Conservation (phyloP, 2,329 filamentous ascomycete genomes). For the Clonostachys chloroleuca region DNA sequence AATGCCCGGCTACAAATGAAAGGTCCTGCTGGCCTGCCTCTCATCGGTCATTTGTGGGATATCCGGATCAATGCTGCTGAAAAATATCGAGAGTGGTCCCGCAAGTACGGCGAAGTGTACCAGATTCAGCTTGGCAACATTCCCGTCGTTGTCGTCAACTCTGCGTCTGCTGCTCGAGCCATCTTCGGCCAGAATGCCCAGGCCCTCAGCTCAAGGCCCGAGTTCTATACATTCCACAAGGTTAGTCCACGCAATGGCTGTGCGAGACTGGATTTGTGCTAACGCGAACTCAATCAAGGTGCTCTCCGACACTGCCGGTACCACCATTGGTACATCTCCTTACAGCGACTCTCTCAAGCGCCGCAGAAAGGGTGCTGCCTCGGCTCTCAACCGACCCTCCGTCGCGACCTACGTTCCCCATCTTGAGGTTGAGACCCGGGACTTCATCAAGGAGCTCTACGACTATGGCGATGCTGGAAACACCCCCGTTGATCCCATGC, state of each 20-base stretch:
- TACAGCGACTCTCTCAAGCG: conserved; percentile 62
- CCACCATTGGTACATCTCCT: conserved; percentile 64
- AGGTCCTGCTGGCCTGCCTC: conserved; percentile 43
- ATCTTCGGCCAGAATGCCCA: conserved; percentile 49
- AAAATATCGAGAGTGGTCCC: conserved; percentile 50
- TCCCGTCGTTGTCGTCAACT: conserved; percentile 51
- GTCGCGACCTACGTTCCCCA: conserved; percentile 59
- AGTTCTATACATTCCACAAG: conserved; percentile 57
- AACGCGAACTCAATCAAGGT: conserved; percentile 31
- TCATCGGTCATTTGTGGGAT: conserved; percentile 51
- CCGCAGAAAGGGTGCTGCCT: conserved; percentile 59
- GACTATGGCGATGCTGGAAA: conserved; percentile 51
- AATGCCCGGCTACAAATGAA: conserved; percentile 38
- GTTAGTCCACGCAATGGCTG: conserved; percentile 16
- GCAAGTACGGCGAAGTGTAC: conserved; percentile 42
- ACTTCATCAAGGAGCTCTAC: conserved; percentile 57
- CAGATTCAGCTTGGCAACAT: conserved; percentile 55
- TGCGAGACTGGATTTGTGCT: no score
- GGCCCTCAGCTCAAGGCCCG: conserved; percentile 48
- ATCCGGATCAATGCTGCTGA: conserved; percentile 51
- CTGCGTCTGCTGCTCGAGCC: conserved; percentile 41
- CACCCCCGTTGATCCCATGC: conserved; percentile 57
- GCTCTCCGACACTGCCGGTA: conserved; percentile 60
- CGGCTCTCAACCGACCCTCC: conserved; percentile 60
- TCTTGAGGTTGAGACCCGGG: conserved; percentile 57